A percentile compares a stretch with the other conserved stretches of the same genome.
These are phyloP conservation scores for Huntiella savannae DNA, from an alignment of 2,329 filamentous ascomycete genomes.

Conservation along the genomic window DNA sequence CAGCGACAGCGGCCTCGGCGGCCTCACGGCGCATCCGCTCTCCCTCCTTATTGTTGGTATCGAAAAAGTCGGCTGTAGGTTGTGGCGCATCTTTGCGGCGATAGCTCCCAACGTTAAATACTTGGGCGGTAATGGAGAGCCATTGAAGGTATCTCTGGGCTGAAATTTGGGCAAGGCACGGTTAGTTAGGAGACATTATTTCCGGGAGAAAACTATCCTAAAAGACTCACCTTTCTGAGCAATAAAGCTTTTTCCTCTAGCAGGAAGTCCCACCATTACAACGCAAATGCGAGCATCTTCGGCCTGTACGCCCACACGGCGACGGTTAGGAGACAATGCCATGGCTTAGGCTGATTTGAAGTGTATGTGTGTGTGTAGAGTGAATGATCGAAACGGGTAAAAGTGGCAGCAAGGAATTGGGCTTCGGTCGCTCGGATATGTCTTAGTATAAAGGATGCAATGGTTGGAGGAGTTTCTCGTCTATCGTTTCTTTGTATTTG, in stretches of 20 bases:
- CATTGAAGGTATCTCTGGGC: conserved; percentile 88
- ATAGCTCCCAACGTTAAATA: conserved; percentile 96
- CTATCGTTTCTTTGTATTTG: background rate
- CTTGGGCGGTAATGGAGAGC: conserved; percentile 83
- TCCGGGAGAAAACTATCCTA: background rate
- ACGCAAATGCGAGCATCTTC: conserved; percentile 96
- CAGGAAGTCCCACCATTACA: conserved; percentile 94
- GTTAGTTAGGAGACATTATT: background rate
- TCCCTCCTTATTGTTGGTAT: conserved; percentile 72
- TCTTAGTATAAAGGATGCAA: too few species aligned
- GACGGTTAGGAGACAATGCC: conserved; percentile 11
- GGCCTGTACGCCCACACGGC: conserved; percentile 55
- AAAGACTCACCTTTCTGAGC: conserved; percentile 66
- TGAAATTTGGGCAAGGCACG: conserved; percentile 18
- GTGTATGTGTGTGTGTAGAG: conserved; percentile 1
- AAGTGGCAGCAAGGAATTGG: too few species aligned
- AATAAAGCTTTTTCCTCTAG: conserved; percentile 91
- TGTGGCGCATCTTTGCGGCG: conserved; percentile 78
- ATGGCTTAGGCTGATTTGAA: conserved; percentile 1
- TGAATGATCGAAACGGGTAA: background rate
- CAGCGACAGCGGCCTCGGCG: conserved; percentile 74
- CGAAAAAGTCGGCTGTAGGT: conserved; percentile 87
- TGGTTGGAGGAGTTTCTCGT: too few species aligned
- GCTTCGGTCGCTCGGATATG: too few species aligned
- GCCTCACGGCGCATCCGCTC: conserved; percentile 75